phyloP scores from a whole-genome alignment of 1,284 basidiomycete genomes.

The Gomphus bonarii region DNA sequence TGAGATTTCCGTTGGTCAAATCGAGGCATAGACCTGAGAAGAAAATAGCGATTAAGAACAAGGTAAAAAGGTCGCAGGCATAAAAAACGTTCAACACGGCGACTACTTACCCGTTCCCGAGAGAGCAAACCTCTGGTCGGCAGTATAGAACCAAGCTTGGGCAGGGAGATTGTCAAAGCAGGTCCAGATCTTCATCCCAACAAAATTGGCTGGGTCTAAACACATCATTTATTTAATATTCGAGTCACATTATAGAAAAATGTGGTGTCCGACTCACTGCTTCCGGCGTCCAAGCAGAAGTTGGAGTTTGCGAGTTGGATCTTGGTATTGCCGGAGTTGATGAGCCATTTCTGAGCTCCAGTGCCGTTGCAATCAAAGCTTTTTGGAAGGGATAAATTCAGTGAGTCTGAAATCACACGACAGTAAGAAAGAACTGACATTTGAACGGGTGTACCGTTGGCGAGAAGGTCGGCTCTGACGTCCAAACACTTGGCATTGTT shows the following conservation, averaged over 20 bases:
- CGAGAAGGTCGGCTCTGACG: neutral
- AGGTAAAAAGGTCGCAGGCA: neutral
- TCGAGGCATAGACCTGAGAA: neutral
- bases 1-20: neutral
- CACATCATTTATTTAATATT: neutral
- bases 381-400: neutral
- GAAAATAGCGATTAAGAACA: neutral
- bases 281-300: constrained; percentile 2
- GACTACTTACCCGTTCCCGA: neutral
- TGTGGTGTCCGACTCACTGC: neutral
- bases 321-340: neutral
- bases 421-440: neutral
- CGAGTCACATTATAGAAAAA: neutral
- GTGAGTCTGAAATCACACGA: neutral
- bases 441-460: neutral
- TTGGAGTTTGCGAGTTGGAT: neutral
- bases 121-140: neutral
- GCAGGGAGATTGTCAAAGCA: neutral
- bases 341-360: constrained; percentile 2
- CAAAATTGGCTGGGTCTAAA: neutral
- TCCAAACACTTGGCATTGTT: constrained; percentile 1
- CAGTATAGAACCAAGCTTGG: neutral
- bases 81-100: neutral
- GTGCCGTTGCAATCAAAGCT: constrained; percentile 5
- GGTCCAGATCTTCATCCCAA: neutral